Conservation (phyloP, 2,329 filamentous ascomycete species). For the Westerdykella aurantiaca region DNA sequence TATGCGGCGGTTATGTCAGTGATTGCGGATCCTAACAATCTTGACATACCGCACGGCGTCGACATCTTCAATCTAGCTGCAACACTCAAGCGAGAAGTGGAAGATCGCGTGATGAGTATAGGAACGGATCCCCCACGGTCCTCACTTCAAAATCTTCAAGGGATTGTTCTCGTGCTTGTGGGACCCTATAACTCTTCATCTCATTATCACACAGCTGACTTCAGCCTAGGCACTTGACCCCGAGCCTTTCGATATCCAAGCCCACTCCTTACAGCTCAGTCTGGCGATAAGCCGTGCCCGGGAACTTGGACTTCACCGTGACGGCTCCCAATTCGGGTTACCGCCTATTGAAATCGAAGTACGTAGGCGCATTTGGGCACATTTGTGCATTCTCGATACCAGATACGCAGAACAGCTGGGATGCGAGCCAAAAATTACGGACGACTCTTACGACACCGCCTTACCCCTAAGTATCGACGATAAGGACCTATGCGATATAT, state of each 20-base stretch:
- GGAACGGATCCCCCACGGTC: neutral
- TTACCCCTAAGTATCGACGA: constrained; percentile 65
- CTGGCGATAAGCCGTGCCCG: constrained; percentile 13
- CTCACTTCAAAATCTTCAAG: constrained; percentile 15
- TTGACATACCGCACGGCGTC: constrained; percentile 9
- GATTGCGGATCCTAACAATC: constrained; percentile 10
- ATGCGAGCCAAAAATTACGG: constrained; percentile 60
- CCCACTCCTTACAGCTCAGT: constrained; percentile 13
- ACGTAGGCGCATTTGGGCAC: constrained; percentile 66
- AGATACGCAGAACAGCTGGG: constrained; percentile 67
- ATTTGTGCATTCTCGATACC: constrained; percentile 67
- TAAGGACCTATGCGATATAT: constrained; percentile 44
- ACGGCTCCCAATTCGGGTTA: constrained; percentile 57
- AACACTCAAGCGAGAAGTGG: constrained; percentile 11
- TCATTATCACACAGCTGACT: neutral
- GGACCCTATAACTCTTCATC: neutral
- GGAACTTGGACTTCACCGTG: constrained; percentile 13
- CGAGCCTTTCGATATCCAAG: constrained; percentile 5
- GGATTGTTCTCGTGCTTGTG: constrained; percentile 14
- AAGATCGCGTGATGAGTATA: constrained; percentile 5
- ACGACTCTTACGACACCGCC: constrained; percentile 66
- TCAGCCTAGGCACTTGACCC: constrained; percentile 7
- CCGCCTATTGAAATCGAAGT: constrained; percentile 62
- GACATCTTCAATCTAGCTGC: constrained; percentile 8
- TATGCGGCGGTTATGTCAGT: constrained; percentile 15